A percentile compares a stretch with the other conserved stretches of the same genome.
phyloP scores from a whole-genome alignment of 225 moss, liverwort and hornwort genomes.

The Pleurozium schreberi region DNA sequence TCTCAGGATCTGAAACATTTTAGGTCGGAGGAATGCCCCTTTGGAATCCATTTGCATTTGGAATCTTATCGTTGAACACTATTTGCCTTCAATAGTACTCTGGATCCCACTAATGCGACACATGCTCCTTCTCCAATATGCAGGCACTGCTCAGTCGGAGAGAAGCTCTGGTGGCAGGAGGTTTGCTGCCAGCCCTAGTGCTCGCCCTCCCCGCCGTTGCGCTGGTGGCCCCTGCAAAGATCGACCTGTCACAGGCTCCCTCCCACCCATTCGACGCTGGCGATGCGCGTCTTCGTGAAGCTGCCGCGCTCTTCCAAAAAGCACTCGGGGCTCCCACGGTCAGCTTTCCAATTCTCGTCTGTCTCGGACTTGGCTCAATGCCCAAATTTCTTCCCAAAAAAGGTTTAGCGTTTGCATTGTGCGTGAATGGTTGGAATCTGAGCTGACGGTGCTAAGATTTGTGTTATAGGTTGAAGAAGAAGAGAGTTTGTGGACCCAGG shows the following conservation, averaged over 20 bases:
- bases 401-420: background rate
- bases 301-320: slow-evolving; percentile 61
- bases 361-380: background rate
- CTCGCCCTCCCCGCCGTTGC: background rate
- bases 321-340: slow-evolving; percentile 88
- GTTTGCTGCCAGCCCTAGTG: slow-evolving; percentile 5
- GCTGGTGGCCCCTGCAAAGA: slow-evolving; percentile 45
- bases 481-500: slow-evolving; percentile 76
- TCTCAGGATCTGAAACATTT: background rate
- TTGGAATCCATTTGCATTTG: background rate
- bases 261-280: slow-evolving; percentile 56
- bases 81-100: background rate
- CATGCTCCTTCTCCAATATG: background rate
- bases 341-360: background rate
- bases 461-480: slow-evolving; percentile 84
- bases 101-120: background rate
- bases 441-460: background rate
- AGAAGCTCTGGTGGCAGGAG: slow-evolving; percentile 19
- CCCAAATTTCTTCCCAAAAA: background rate
- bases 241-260: slow-evolving; percentile 62
- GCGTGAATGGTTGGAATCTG: background rate
- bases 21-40: background rate
- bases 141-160: slow-evolving; percentile 17
- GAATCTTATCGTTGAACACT: background rate
- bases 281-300: slow-evolving; percentile 68